Base-by-base conservation (phyloP, 2,329 filamentous ascomycete genomes). In the Tolypocladium endophyticum region DNA sequence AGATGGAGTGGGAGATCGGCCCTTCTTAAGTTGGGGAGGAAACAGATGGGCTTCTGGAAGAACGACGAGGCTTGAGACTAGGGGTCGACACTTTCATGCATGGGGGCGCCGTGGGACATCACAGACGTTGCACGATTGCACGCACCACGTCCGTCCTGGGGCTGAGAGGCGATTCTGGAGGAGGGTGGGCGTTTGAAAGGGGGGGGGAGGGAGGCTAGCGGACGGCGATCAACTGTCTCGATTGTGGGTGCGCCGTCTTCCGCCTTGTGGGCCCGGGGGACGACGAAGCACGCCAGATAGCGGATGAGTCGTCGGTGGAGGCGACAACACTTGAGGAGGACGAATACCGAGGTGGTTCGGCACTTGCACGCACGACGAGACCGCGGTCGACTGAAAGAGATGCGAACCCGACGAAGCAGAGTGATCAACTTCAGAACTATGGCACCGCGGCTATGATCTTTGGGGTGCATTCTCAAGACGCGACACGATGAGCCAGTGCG, bases 31-130 rank as follows among this genome's bases (percentile, higher is more conserved):
- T 50, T 55, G 47, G 58, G 58, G 16, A 45, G 4, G 14, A 16
- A 28, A 30, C 47, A 9, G 16, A 30, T 53, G 41, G 52, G 47
- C 57, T 61, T 61, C 60, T 62, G 60, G 59, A 63, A 60, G 57
- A 56, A 60, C 58, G 59, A 56, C 41, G 36, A 60, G 54, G 59
- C 38, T 41, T 59, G 53, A 20, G 38, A 18, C 52, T 47, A 30
- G 39, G 39, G 52, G 47, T 41, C 36, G n/a, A 55, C 12, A 55
- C n/a, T 28, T 28, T 56, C 23, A 28, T 56, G 54, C 54, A 56
- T 56, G 54, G 54, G 54, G 54, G 55, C 39, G 55, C 38, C 14
- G 20, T 43, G 55, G 38, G 38, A 43, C 25, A 56, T n/a, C 55
- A 56, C 36, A 25, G 55, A 30, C 23, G 55, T 43, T 43, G 55